Percentiles rank a stretch among this genome's conserved stretches.
phyloP scores from a whole-genome alignment of 495 filamentous ascomycete genomes.

The Neurospora sp. region DNA sequence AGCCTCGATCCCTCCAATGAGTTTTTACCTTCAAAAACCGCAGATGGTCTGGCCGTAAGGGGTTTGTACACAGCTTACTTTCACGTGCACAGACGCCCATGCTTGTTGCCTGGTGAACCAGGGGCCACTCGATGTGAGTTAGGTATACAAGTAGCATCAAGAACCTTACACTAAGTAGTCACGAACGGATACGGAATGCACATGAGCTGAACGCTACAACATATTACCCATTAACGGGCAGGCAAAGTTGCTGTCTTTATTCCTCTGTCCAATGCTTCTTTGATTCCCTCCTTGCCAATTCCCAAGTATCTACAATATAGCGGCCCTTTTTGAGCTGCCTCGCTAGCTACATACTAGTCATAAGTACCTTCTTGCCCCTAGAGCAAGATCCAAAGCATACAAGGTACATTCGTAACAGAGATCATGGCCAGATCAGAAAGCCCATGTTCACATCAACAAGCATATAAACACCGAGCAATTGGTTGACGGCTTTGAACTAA shows the following conservation, averaged over 20 bases:
- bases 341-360: too few species aligned
- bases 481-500: not conserved
- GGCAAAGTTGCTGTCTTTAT: not conserved
- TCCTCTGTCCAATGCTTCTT: not conserved
- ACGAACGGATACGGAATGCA: not conserved
- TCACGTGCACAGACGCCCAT: not conserved
- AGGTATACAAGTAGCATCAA: too few species aligned
- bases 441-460: not conserved
- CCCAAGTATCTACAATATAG: not conserved
- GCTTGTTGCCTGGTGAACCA: not conserved
- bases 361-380: not conserved
- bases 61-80: not conserved
- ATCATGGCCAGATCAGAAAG: not conserved
- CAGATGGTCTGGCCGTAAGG: not conserved
- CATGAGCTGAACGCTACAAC: not conserved
- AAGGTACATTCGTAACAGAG: not conserved
- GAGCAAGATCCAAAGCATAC: not conserved
- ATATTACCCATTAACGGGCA: not conserved
- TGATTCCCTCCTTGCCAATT: not conserved
- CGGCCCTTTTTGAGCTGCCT: not conserved
- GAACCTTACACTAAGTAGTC: too few species aligned
- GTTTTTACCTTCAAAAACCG: not conserved
- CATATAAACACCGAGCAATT: not conserved
- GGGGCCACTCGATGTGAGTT: not conserved
- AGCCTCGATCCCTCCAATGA: not conserved